These are phyloP conservation scores for Neonectria ditissima DNA, from an alignment of 2,329 filamentous ascomycete genomes.

Conservation along the genomic window DNA sequence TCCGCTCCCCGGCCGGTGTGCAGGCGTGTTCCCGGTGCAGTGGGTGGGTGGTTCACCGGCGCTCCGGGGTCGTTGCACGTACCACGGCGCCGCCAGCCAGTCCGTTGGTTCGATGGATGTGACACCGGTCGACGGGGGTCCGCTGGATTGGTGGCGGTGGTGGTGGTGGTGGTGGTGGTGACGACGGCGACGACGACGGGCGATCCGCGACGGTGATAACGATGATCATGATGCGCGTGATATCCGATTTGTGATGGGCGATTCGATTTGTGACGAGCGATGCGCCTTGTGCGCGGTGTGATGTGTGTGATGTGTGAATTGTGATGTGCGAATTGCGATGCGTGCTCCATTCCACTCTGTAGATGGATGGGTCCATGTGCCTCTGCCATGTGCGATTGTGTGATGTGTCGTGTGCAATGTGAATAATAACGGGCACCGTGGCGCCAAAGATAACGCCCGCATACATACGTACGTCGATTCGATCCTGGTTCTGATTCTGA, in stretches of 20 bases:
- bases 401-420: background rate
- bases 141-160: too few relatives aligned
- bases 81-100: background rate
- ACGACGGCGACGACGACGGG: too few relatives aligned
- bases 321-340: background rate
- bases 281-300: background rate
- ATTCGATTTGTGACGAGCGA: background rate
- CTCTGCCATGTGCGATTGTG: background rate
- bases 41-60: background rate
- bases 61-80: background rate
- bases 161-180: too few relatives aligned
- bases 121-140: background rate
- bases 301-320: background rate
- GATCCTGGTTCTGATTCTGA: background rate
- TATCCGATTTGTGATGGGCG: too few relatives aligned
- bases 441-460: background rate
- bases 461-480: background rate
- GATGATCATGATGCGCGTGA: too few relatives aligned
- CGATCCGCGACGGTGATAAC: too few relatives aligned
- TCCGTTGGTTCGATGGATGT: background rate
- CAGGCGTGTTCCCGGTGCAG: background rate
- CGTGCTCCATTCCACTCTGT: background rate
- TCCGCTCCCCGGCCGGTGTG: background rate
- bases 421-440: too few relatives aligned
- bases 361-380: background rate